Base-by-base conservation (phyloP, 1,284 basidiomycete genomes). In the Malassezia nana region DNA sequence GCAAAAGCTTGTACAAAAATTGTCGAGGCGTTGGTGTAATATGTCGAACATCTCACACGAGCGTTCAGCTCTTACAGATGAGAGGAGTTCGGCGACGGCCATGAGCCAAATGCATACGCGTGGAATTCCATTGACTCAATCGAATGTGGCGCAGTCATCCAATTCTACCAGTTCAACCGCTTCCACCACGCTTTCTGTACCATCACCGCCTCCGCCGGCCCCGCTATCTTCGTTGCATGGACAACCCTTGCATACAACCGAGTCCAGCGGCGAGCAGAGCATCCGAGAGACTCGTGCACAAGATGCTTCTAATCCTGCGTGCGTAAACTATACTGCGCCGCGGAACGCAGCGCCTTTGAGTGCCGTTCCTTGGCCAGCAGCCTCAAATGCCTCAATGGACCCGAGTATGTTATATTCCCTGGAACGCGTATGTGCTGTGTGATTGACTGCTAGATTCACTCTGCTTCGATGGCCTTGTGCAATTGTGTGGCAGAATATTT, bases 401-500 rank as follows among this genome's bases (percentile, higher is more conserved):
- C 35, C 53, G 1, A 46, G 39, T 15, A 22, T 39, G 1, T 12
- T 33, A 13, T 56, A 50, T 35, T 35, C 48, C 6, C 44, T 56
- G n/a, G 48, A 56, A 13, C 54, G 54, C 8, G 30, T 50, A 33
- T 31, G 45, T 46, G 22, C 12, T 33, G 4, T 42, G n/a, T 42
- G 13, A 33, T n/a, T 46, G 9, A 46, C 45, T 2, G 9, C 40
- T 22, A 64, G 28, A 62, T 66, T 39, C 61, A 65, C 55, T 52
- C 63, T 25, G 63, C 64, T 24, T 55, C 63, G 9, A 52, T 57
- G 28, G 46, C 59, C n/a, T 58, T 67, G n/a, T 62, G 57, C 55
- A 65, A 67, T 46, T 62, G 57, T 20, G 57, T 54, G 3, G 58
- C 59, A 16, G 58, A 62, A n/a, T 61, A 63, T 46, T 50, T 67